These are phyloP conservation scores for Calonectria crousiana DNA, from an alignment of 2,329 filamentous ascomycete species.

Conservation along the genomic window DNA sequence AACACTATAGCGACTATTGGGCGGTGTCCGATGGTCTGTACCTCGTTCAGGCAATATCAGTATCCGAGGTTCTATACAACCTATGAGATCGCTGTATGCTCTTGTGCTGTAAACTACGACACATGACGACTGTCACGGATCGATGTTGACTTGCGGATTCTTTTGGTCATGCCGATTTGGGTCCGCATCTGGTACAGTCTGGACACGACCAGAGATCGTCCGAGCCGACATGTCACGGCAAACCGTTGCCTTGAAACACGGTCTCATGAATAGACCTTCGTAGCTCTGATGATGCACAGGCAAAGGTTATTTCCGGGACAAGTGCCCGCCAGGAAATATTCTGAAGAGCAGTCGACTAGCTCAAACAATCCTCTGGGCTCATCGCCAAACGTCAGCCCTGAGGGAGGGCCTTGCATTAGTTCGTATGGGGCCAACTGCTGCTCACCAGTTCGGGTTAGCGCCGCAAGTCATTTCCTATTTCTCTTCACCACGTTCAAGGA, in stretches of 20 bases:
- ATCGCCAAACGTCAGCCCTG: neutral
- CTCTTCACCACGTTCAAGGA: neutral
- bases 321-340: neutral
- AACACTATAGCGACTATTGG: neutral
- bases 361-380: neutral
- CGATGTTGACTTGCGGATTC: neutral
- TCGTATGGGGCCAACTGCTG: neutral
- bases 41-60: neutral
- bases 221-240: neutral
- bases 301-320: neutral
- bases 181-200: neutral
- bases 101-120: neutral
- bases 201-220: neutral
- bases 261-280: neutral
- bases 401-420: constrained; percentile 14
- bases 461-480: constrained; percentile 26
- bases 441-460: constrained; percentile 17
- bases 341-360: neutral
- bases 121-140: neutral
- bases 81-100: neutral
- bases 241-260: neutral
- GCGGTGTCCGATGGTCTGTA: too few relatives aligned
- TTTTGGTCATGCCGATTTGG: neutral
- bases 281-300: neutral
- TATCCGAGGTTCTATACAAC: neutral